phyloP scores from a whole-genome alignment of 1,139 yeast species.

The Pichia sp. region DNA sequence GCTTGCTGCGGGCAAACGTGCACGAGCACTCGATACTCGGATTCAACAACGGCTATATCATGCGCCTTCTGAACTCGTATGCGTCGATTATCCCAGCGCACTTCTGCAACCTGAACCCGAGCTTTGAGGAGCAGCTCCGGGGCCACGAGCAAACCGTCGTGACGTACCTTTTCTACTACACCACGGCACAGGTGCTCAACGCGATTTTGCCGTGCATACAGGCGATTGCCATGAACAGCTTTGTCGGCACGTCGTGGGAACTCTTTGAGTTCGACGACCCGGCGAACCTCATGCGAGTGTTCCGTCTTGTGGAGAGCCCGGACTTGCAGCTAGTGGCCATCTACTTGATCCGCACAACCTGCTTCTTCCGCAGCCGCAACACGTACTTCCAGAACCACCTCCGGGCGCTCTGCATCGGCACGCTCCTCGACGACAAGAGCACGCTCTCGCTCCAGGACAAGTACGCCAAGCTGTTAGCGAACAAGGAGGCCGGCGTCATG shows the following conservation, averaged over 20 bases:
- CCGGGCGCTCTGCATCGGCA: neutral
- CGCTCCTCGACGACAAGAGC: neutral
- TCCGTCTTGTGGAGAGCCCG: neutral
- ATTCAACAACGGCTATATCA: constrained; percentile 11
- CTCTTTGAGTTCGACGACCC: neutral
- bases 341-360: constrained; percentile 10
- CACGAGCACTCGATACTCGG: constrained; percentile 5
- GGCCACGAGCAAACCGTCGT: neutral
- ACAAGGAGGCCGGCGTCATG: constrained; percentile 4
- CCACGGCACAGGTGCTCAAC: neutral
- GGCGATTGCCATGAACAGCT: neutral
- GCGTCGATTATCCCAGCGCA: constrained; percentile 15
- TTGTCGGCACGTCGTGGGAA: neutral
- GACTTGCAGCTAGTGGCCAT: neutral
- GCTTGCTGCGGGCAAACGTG: neutral
- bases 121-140: neutral
- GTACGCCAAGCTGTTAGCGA: neutral
- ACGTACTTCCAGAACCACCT: constrained; percentile 1
- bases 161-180: neutral
- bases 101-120: constrained; percentile 2
- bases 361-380: constrained; percentile 10
- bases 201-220: neutral
- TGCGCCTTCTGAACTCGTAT: constrained; percentile 13
- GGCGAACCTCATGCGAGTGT: neutral
- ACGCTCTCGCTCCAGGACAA: neutral